These are phyloP conservation scores for Talaromyces sp. DNA, from an alignment of 2,329 filamentous ascomycete genomes.

Conservation along the genomic window DNA sequence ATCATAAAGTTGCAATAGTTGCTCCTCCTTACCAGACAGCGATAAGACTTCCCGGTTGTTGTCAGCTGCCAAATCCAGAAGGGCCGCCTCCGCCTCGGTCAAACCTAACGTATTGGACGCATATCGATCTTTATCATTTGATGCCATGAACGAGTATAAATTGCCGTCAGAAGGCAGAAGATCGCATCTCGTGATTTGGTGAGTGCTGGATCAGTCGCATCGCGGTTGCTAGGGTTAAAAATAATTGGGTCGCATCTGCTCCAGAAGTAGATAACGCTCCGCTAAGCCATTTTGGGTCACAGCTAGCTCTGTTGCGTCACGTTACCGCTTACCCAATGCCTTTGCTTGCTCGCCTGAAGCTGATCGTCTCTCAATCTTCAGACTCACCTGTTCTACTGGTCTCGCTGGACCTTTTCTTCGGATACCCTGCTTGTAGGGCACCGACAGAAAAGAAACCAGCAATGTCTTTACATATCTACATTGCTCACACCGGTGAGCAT, in stretches of 20 bases:
- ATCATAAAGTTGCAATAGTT: constrained; percentile 67
- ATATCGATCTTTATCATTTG: constrained; percentile 25
- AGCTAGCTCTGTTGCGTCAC: constrained; percentile 15
- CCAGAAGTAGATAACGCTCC: not conserved
- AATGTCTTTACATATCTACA: constrained; percentile 87
- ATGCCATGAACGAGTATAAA: constrained; percentile 33
- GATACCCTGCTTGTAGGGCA: constrained; percentile 23
- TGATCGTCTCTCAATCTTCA: not conserved
- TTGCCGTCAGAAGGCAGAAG: constrained; percentile 14
- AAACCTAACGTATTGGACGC: constrained; percentile 29
- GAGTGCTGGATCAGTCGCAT: not conserved
- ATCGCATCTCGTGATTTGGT: constrained; percentile 19
- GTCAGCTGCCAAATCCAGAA: constrained; percentile 44
- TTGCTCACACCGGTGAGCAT: constrained; percentile 88
- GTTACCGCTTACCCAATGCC: constrained; percentile 11
- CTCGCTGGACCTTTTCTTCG: constrained; percentile 18
- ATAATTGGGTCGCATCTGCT: not conserved
- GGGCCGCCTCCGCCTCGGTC: constrained; percentile 30
- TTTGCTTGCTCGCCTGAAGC: not conserved
- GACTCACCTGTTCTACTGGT: constrained; percentile 1
- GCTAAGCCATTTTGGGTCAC: constrained; percentile 14
- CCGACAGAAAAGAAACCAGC: constrained; percentile 41
- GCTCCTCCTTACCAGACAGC: constrained; percentile 64
- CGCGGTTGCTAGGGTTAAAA: not conserved
- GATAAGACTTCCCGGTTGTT: constrained; percentile 49